Base-by-base conservation (phyloP, 169 alveolate genomes). In the Plasmodium gallinaceum region DNA sequence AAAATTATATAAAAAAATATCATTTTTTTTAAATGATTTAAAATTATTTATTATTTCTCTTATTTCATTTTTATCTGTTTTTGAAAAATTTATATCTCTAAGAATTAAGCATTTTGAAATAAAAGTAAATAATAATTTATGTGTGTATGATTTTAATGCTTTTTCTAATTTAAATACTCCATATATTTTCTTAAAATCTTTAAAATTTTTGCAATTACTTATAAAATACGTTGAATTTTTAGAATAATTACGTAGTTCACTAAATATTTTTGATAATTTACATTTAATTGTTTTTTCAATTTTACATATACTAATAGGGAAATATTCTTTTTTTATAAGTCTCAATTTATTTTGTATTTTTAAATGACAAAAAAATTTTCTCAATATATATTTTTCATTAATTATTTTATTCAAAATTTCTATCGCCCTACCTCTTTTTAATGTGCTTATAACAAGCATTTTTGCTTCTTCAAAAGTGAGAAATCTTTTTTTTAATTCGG, bases 401-500 rank as follows among this genome's bases (percentile, higher is more conserved):
- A 68, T 61, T 32, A 72, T 43, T 48, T 83, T 83, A 52, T 83
- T 83, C 16, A 83, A 26, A 0, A 83, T 83, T 83, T 83, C 91
- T 37, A 83, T 54, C 20, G 85, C 91, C 7, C 91, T 83, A 16
- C 91, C 91, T 18, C 85, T 68, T 68, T 57, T 83, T 60, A 83
- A 42, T 14, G 58, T 83, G 22, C 74, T 68, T 24, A 43, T 54
- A 46, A 83, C 91, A 12, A 83, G 73, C n/a, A 60, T 83, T 45
- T 83, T 83, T 43, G 85, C 85, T 46, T 83, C 91, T 24, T 83
- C 74, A 57, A 83, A 83, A n/a, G 91, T 54, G 14, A 83, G 85
- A 62, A 83, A 83, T 24, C 26, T 60, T 58, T 39, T 78, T 22
- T 43, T 48, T 8, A 65, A 51, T 78, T 24, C n/a, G 10, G 62